A percentile compares a stretch with the other conserved stretches of the same genome.
phyloP scores from a whole-genome alignment of 1,284 basidiomycete species.

The Austroboletus novae-zelandiae region DNA sequence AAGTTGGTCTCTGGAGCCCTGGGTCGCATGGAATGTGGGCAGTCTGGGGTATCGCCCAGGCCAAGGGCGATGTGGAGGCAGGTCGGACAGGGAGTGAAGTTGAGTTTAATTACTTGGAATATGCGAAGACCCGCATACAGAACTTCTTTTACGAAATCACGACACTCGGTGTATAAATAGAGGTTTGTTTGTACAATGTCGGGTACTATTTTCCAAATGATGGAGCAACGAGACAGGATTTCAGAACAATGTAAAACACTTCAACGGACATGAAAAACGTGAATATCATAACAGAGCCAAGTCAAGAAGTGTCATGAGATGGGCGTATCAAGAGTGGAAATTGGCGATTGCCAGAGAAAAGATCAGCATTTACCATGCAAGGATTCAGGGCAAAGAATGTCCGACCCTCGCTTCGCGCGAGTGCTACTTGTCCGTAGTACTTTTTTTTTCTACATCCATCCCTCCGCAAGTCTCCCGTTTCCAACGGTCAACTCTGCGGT shows the following conservation, averaged over 20 bases:
- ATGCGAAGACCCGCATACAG: conserved; percentile 64
- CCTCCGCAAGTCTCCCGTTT: conserved; percentile 57
- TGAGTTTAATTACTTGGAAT: conserved; percentile 79
- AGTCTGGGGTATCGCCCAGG: conserved; percentile 90
- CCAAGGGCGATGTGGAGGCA: conserved; percentile 74
- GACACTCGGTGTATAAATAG: conserved; percentile 42
- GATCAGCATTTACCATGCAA: conserved; percentile 4
- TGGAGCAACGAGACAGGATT: conserved; percentile 36
- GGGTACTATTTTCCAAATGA: not conserved
- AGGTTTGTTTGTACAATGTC: not conserved
- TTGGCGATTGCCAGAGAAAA: conserved; percentile 3
- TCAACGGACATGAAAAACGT: conserved; percentile 42
- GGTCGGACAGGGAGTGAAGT: conserved; percentile 48
- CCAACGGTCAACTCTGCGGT: conserved; percentile 59
- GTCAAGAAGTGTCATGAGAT: conserved; percentile 39
- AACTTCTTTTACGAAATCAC: conserved; percentile 59
- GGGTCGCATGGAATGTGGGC: conserved; percentile 89
- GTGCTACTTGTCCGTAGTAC: conserved; percentile 5
- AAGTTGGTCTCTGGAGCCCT: conserved; percentile 84
- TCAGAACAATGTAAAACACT: conserved; percentile 45
- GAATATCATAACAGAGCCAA: conserved; percentile 38
- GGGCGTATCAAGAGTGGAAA: conserved; percentile 19
- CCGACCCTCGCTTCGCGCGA: conserved; percentile 16
- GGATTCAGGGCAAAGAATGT: conserved; percentile 16
- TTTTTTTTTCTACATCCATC: conserved; percentile 35